Percentiles rank a stretch among this genome's conserved stretches.
These are phyloP conservation scores for Rhamnella rubrinervis DNA, from an alignment of 331 rosid species.

Conservation along the genomic window DNA sequence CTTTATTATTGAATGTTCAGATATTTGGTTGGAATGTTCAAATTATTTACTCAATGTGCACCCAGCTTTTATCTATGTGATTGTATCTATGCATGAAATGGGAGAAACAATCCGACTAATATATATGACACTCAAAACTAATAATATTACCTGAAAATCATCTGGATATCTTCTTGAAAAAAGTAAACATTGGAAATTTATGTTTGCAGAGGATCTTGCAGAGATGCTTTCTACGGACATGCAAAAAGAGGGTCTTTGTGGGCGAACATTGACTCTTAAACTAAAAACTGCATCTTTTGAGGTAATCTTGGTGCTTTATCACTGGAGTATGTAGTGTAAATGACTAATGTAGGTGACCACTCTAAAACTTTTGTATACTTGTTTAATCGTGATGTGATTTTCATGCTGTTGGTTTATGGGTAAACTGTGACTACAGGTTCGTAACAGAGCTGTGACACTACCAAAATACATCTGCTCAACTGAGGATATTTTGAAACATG, in stretches of 20 bases:
- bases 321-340: background rate
- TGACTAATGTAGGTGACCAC: background rate
- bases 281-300: conserved; percentile 84
- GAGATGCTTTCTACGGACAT: conserved; percentile 74
- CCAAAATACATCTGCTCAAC: conserved; percentile 59
- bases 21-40: no score
- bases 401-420: background rate
- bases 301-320: conserved; percentile 42
- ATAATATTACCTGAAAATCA: background rate
- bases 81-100: no score
- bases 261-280: conserved; percentile 81
- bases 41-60: no score
- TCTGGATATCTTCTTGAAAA: background rate
- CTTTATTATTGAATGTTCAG: no score
- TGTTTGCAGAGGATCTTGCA: conserved; percentile 73
- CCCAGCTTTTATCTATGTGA: no score
- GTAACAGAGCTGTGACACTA: conserved; percentile 81
- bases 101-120: no score
- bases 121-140: background rate
- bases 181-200: background rate
- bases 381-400: background rate
- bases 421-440: conserved; percentile 49
- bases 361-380: no score
- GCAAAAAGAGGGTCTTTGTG: conserved; percentile 77
- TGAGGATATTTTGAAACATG: conserved; percentile 79